Base-by-base conservation (phyloP, 75 land plant genomes). In the Pinus albicaulis region DNA sequence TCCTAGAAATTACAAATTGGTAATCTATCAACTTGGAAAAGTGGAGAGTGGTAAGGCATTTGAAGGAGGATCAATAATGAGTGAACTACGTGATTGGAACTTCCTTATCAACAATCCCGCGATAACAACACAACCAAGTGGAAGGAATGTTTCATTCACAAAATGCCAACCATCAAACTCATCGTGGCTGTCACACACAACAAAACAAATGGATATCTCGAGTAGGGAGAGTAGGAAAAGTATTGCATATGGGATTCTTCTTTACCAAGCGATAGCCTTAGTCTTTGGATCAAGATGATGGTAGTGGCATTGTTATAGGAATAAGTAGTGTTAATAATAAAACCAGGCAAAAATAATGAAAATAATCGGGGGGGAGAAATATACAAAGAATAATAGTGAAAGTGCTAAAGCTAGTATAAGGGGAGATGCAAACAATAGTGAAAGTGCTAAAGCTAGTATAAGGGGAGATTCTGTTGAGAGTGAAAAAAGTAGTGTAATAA, bases 191-290 rank as follows among this genome's bases (percentile, higher is more conserved):
- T 16, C 55, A 44, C 44, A 44, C 13, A 8, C 7, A 71, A 52
- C 12, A 71, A 22, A 71, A 23, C 55, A 44, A 71, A 52, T 52
- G 5, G 24, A 44, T 48, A 44, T 52, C 19, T 71, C n/a, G n/a
- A n/a, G n/a, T n/a, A n/a, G n/a, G n/a, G n/a, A n/a, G 73, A 71
- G 20, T 13, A 31, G 6, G 89, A 87, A 22, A 84, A 85, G 72
- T 90, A 85, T 71, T 85, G 87, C 74, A 73, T 90, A 57, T 90
- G 92, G 92, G 92, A 90, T 80, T 78, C 89, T 76, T 90, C 92
- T 11, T 78, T 90, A 58, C 92, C 93, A 19, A 86, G 91, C 81
- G 78, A 82, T 14, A 83, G 76, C 71, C 82, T 85, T 11, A 88
- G 89, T 76, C 90, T 91, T 56, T 84, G 57, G 14, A 91, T 89